Evolutionary conservation across 805 yeast genomes (phyloP).

Genomic region (Ogataea chonburiensis): DNA sequence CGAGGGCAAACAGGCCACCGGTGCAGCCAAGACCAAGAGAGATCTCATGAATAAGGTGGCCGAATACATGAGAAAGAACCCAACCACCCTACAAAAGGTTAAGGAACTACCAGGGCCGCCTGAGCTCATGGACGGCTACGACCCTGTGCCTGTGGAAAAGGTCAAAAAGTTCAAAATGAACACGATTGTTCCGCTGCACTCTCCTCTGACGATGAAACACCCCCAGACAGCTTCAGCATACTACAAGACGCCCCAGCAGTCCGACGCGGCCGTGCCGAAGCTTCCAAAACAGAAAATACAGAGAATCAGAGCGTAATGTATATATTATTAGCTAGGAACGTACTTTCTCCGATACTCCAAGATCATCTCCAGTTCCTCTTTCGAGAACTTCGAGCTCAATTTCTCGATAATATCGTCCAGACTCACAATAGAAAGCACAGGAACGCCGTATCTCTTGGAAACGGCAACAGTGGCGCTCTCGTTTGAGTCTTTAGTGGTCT

Average conservation of each 20-base stretch:
- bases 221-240: slow-evolving; percentile 77
- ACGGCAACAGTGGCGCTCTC: slow-evolving; percentile 83
- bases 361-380: slow-evolving; percentile 56
- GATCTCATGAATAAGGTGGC: slow-evolving; percentile 61
- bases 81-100: slow-evolving; percentile 65
- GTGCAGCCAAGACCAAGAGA: slow-evolving; percentile 54
- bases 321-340: slow-evolving; percentile 37
- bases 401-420: slow-evolving; percentile 71
- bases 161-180: slow-evolving; percentile 90
- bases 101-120: slow-evolving; percentile 65
- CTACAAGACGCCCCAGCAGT: slow-evolving; percentile 49
- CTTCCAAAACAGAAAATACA: slow-evolving; percentile 58
- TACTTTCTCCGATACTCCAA: slow-evolving; percentile 55
- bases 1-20: slow-evolving; percentile 42
- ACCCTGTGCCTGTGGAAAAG: slow-evolving; percentile 60
- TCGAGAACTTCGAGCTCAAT: slow-evolving; percentile 51
- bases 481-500: slow-evolving; percentile 66
- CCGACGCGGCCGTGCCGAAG: slow-evolving; percentile 32
- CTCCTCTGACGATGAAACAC: slow-evolving; percentile 75
- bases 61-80: slow-evolving; percentile 59
- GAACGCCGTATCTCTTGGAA: slow-evolving; percentile 67
- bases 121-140: slow-evolving; percentile 50
- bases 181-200: slow-evolving; percentile 83
- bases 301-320: slow-evolving; percentile 46
- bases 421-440: slow-evolving; percentile 78